Evolutionary conservation across 2,329 filamentous ascomycete species (phyloP).

Genomic region (Xylariaceae sp.): DNA sequence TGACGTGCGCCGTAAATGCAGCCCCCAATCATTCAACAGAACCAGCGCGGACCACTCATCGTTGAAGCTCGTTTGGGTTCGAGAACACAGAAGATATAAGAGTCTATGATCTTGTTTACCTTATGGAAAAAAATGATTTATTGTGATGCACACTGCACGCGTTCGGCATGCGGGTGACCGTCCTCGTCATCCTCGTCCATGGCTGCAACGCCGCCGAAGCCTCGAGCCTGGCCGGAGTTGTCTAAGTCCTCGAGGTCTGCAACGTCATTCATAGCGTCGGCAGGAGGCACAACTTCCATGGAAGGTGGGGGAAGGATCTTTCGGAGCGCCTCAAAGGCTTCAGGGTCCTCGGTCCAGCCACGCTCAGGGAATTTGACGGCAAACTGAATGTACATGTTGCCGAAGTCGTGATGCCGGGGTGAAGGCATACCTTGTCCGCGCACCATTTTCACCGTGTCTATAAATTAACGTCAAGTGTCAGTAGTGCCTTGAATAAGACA

Average conservation of each 20-base stretch:
- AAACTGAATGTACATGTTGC: constrained; percentile 97
- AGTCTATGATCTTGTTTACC: constrained; percentile 6
- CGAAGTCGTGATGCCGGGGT: constrained; percentile 86
- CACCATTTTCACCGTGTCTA: constrained; percentile 88
- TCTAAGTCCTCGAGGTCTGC: constrained; percentile 84
- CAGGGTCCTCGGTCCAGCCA: constrained; percentile 59
- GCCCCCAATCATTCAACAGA: constrained; percentile 11
- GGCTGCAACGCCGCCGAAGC: constrained; percentile 56
- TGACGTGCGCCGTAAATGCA: constrained; percentile 31
- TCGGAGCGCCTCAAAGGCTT: constrained; percentile 74
- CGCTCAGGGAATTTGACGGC: constrained; percentile 93
- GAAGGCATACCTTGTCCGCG: constrained; percentile 98
- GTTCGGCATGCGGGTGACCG: constrained; percentile 66
- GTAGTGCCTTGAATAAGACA: constrained; percentile 2
- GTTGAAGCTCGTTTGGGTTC: constrained; percentile 12
- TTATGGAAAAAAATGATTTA: constrained; percentile 38
- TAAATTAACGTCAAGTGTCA: constrained; percentile 19
- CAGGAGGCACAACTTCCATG: constrained; percentile 60
- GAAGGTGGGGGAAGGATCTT: constrained; percentile 70
- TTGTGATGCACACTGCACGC: constrained; percentile 83
- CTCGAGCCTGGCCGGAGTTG: constrained; percentile 58
- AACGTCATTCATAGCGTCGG: constrained; percentile 86
- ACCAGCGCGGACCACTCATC: neutral
- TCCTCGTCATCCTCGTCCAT: constrained; percentile 77
- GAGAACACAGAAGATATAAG: constrained; percentile 3